Evolutionary conservation across 257 asterid species (phyloP), one percentile per base, ranked within the genome.

Genomic region (Plantago major): DNA sequence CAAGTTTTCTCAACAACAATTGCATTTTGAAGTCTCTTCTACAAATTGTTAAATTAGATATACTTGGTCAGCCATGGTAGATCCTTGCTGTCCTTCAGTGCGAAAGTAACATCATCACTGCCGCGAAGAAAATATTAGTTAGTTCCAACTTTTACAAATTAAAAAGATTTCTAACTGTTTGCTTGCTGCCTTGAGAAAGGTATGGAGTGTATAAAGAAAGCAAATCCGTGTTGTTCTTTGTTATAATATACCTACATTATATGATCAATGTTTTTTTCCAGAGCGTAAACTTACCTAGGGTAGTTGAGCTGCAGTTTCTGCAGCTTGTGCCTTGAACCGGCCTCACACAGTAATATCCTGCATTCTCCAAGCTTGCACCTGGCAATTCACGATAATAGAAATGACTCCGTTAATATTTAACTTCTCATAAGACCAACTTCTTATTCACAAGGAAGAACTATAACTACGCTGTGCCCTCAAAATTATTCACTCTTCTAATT

Each of bases 361-460:
- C 90, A 86, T 66, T 86, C 96, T n/a, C 99, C 99, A 13, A 92
- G 99, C 79, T 86, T 89, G 86, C 99, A 84, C 61, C 99, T 92
- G 82, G 67, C 28, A 73, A 67, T 68, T n/a, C 6, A 56, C 67
- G 30, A 69, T 22, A 26, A 60, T 60, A 44, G 18, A 48, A 44
- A 46, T 28, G 7, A 60, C 10, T 13, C 22, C 9, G 26, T 22
- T 14, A 30, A 54, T 28, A 54, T 11, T 13, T 0, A 26, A 28
- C 22, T 3, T 3, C 26, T 22, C 14, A 52, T 9, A 52, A 52
- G 30, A n/a, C 26, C 15, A 47, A 47, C 52, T 47, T 47, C 17
- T 14, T 47, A 7, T 33, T 33, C 40, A 7, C 40, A 33, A 33
- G 40, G 5, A 33, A 33, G 40, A 33, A 33, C 6, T 33, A 33